Evolutionary conservation across 257 asterid species (phyloP).

Genomic region (Schizonepeta tenuifolia): DNA sequence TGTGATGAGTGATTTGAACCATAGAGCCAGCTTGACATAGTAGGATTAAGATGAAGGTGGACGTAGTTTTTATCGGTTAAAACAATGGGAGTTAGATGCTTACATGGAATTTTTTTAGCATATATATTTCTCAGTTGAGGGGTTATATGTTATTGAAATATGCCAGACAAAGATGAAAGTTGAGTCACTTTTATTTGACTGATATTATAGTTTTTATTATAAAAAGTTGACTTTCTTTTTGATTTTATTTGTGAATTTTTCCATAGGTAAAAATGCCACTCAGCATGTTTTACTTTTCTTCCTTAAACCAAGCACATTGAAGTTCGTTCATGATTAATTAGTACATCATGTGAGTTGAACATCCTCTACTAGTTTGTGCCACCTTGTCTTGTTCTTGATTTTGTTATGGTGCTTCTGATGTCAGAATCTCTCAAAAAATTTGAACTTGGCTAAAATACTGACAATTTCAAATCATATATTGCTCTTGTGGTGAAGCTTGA

Average conservation of each 20-base stretch:
- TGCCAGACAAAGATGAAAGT: neutral
- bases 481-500: constrained; percentile 9
- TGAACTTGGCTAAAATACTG: neutral
- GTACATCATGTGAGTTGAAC: neutral
- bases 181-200: neutral
- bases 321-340: neutral
- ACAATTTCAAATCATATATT: neutral
- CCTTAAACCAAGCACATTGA: neutral
- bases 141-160: neutral
- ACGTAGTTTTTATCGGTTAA: no score
- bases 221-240: neutral
- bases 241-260: neutral
- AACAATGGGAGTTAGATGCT: no score
- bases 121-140: no score
- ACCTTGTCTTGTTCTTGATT: neutral
- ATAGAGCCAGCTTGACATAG: neutral
- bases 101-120: no score
- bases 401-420: neutral
- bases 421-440: neutral
- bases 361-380: no score
- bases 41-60: no score
- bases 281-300: neutral
- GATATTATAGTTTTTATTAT: neutral
- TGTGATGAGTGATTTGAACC: neutral
- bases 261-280: neutral